Conservation (phyloP, 129 eudicot species). For the Tanacetum coccineum region DNA sequence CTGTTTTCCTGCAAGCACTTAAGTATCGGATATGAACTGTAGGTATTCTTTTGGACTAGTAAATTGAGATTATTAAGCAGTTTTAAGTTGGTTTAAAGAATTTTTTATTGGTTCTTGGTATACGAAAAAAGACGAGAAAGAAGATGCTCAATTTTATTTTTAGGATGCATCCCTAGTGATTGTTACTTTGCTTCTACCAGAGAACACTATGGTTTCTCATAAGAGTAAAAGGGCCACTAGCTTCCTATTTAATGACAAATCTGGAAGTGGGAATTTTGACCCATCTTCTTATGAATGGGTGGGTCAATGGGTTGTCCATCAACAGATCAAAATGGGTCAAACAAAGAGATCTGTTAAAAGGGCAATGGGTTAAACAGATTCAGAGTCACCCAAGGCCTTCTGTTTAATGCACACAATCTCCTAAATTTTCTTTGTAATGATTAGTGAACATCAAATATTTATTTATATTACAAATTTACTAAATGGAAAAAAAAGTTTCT, state of each 20-base stretch:
- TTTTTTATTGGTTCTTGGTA: no score
- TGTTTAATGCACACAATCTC: conserved; percentile 1
- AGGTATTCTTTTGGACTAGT: no score
- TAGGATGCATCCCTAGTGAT: no score
- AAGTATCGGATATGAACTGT: background rate
- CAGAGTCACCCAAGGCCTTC: background rate
- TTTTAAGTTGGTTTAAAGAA: no score
- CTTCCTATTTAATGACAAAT: no score
- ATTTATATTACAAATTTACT: background rate
- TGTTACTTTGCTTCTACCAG: no score
- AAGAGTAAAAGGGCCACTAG: background rate
- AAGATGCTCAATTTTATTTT: no score
- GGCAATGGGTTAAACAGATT: conserved; percentile 5
- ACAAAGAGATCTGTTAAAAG: background rate
- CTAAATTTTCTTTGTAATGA: background rate
- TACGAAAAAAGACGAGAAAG: no score
- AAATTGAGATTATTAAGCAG: no score
- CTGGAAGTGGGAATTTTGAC: background rate
- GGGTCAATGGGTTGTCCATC: background rate
- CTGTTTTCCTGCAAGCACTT: background rate
- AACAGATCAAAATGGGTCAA: conserved; percentile 7
- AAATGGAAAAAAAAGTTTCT: conserved; percentile 2
- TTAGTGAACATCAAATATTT: background rate
- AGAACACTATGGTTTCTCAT: background rate
- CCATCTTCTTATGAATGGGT: conserved; percentile 12